Base-by-base conservation (phyloP, 2,329 filamentous ascomycete species). In the Cladophialophora psammophila region DNA sequence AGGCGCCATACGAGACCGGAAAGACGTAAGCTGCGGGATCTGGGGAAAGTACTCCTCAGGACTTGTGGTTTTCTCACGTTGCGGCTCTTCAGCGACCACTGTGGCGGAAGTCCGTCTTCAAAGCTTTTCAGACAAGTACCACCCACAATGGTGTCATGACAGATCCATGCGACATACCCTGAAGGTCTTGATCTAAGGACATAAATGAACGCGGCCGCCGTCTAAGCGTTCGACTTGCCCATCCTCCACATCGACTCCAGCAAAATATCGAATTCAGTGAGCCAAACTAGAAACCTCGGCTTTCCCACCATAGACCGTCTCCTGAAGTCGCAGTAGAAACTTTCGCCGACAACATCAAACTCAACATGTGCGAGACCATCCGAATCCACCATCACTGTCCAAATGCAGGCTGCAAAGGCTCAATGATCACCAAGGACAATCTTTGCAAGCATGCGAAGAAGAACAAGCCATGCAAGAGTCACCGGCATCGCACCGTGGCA, bases 321-420 rank as follows among this genome's bases (percentile, higher is more conserved):
- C 45, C 26, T 10, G n/a, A 50, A 50, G 45, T 13, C 18, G 45
- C 18, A 50, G 9, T 10, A 13, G 15, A 54, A 18, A 10, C 45
- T 8, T 12, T 5, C 18, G n/a, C 26, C 26, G 6, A 13, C 52
- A 4, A n/a, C 5, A 15, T n/a, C 18, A 40, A 13, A 32, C 36
- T 18, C 59, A 62, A 15, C 38, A 66, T 69, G 66, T 69, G 66
- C 60, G 66, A 66, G 53, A 66, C 66, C 20, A 63, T 60, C 18
- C 63, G 60, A 52, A 59, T 66, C 38, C 66, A 69, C 45, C 26
- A 48, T 55, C 60, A 58, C 38, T 69, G 66, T 52, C 54, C 63
- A 2, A 48, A 54, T 26, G 45, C 50, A 35, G 63, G 55, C 42
- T 69, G 66, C 62, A 69, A 66, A 53, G 66, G 66, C 32, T 38